phyloP scores from a whole-genome alignment of 495 filamentous ascomycete species.

The Hypoxylon perforatum region DNA sequence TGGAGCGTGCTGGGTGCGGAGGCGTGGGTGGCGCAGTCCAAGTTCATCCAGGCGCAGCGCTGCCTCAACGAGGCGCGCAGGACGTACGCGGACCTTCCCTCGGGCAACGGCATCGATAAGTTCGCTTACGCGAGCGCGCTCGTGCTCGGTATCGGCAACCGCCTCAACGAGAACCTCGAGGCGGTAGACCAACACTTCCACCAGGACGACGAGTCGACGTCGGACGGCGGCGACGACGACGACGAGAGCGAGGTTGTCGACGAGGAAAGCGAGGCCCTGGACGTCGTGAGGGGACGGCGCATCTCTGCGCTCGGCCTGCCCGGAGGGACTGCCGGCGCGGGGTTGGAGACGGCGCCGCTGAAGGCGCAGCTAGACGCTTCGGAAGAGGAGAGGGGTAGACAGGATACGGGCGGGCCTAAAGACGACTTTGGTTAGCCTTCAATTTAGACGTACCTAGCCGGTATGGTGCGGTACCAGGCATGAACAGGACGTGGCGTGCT shows the following conservation, averaged over 20 bases:
- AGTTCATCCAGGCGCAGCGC: slow-evolving; percentile 73
- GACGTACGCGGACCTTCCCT: slow-evolving; percentile 71
- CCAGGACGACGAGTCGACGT: slow-evolving; percentile 37
- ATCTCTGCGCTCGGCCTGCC: slow-evolving; percentile 55
- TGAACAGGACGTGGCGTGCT: too few species aligned
- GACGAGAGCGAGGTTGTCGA: slow-evolving; percentile 61
- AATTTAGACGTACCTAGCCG: too few species aligned
- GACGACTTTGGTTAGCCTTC: slow-evolving; percentile 37
- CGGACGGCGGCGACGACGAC: slow-evolving; percentile 42
- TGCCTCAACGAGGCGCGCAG: slow-evolving; percentile 76
- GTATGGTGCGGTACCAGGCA: slow-evolving; percentile 6
- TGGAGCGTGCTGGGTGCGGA: slow-evolving; percentile 89
- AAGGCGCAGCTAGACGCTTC: slow-evolving; percentile 35
- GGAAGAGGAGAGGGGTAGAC: slow-evolving; percentile 27
- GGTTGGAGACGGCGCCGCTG: slow-evolving; percentile 62
- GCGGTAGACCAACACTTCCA: slow-evolving; percentile 50
- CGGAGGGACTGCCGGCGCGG: slow-evolving; percentile 42
- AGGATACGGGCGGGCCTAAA: slow-evolving; percentile 32
- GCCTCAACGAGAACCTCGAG: slow-evolving; percentile 65
- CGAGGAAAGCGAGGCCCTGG: slow-evolving; percentile 70
- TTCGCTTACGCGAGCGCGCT: slow-evolving; percentile 72
- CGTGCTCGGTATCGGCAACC: slow-evolving; percentile 68
- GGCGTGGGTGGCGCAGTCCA: slow-evolving; percentile 78
- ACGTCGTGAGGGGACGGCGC: slow-evolving; percentile 50
- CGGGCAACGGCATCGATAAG: slow-evolving; percentile 63